A percentile compares a stretch with the other conserved stretches of the same genome.
Evolutionary conservation across 2,329 filamentous ascomycete species (phyloP).

Genomic region (Pseudocercospora pini-densiflorae): DNA sequence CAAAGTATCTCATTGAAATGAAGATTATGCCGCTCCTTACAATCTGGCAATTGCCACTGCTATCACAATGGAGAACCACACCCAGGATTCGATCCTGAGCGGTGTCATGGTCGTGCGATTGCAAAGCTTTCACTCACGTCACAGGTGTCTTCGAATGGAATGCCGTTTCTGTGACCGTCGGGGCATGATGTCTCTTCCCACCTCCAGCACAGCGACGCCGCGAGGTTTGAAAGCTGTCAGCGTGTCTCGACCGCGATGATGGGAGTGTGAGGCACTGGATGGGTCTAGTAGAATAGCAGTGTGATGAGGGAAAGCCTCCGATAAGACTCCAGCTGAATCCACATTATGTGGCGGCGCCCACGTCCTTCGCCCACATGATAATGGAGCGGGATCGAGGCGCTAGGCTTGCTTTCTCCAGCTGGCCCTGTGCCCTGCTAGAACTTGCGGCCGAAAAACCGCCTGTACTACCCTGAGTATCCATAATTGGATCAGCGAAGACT

Average conservation of each 20-base stretch:
- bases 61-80: slow-evolving; percentile 41
- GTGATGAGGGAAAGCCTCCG: not conserved
- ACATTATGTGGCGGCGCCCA: not conserved
- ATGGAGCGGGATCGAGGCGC: slow-evolving; percentile 1
- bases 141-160: slow-evolving; percentile 8
- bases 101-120: slow-evolving; percentile 34
- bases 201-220: not conserved
- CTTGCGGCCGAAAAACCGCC: not conserved
- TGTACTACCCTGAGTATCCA: not conserved
- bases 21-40: slow-evolving; percentile 37
- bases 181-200: not conserved
- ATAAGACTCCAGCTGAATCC: not conserved
- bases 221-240: not conserved
- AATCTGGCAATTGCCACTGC: slow-evolving; percentile 48
- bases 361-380: not conserved
- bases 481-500: not conserved
- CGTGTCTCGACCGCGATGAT: not conserved
- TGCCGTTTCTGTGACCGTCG: not conserved
- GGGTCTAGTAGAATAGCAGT: not conserved
- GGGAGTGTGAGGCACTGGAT: not conserved
- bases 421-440: not conserved
- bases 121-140: slow-evolving; percentile 8
- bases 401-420: not conserved
- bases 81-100: slow-evolving; percentile 52
- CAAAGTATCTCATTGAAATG: not conserved